Evolutionary conservation across 2,329 filamentous ascomycete genomes (phyloP).

Genomic region (Coniochaeta ligniaria): DNA sequence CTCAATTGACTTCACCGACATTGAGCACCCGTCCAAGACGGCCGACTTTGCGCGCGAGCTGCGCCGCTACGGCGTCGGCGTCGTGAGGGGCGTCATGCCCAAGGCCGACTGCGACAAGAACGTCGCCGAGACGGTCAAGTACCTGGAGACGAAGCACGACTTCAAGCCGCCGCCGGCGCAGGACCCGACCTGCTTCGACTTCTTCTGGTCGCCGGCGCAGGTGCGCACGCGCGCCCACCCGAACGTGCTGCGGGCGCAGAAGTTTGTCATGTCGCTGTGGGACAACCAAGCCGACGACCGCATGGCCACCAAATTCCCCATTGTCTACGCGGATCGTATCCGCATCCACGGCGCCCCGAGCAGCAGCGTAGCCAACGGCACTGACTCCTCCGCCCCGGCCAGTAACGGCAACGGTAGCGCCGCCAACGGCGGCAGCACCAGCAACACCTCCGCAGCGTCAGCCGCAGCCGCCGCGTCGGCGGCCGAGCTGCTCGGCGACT

Average conservation of each 20-base stretch:
- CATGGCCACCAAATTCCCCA: constrained; percentile 53
- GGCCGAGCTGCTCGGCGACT: constrained; percentile 18
- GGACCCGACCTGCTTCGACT: constrained; percentile 63
- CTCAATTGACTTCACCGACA: constrained; percentile 45
- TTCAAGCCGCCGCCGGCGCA: constrained; percentile 49
- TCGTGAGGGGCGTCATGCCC: constrained; percentile 58
- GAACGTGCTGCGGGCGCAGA: constrained; percentile 54
- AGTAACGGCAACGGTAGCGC: constrained; percentile 14
- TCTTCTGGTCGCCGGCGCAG: constrained; percentile 68
- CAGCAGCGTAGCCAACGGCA: constrained; percentile 17
- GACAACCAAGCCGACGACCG: constrained; percentile 45
- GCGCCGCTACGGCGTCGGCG: constrained; percentile 55
- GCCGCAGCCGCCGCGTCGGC: constrained; percentile 22
- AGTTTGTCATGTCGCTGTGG: constrained; percentile 63
- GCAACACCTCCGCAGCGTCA: neutral
- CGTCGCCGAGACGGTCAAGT: constrained; percentile 52
- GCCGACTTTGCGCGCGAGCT: constrained; percentile 49
- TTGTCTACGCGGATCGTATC: constrained; percentile 63
- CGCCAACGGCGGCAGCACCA: neutral
- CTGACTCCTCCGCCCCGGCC: constrained; percentile 20
- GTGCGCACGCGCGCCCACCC: constrained; percentile 61
- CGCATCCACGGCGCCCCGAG: constrained; percentile 52
- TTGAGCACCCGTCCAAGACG: constrained; percentile 38
- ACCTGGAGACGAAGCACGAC: constrained; percentile 42
- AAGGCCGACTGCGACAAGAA: constrained; percentile 46